Evolutionary conservation across 2,329 filamentous ascomycete genomes (phyloP), one percentile per base, ranked within the genome.

Genomic region (Talaromyces islandicus): DNA sequence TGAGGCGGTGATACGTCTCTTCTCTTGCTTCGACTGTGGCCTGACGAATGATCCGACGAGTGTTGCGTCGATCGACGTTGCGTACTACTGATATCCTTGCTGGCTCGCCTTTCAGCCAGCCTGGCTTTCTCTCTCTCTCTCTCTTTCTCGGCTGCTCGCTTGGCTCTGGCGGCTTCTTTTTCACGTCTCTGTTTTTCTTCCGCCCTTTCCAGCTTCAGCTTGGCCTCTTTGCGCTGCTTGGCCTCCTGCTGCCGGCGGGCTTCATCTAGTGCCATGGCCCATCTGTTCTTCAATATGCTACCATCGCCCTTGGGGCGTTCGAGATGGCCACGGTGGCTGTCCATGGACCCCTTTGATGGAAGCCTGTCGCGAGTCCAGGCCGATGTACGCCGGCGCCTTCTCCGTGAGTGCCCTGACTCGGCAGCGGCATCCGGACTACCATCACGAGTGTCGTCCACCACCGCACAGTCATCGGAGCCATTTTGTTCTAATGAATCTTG

Each of bases 281-380:
- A 75, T 27, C 70, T 70, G 50, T 70, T 70, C 14, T 68, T 69
- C 54, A 76, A 62, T 4, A 71, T 52, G n/a, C 66, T 63, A 35
- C 70, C 66, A 17, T 73, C 72, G 54, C 68, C 69, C 60, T 72
- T 76, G 58, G 68, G 66, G 19, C 72, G 71, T 56, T 69, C 65
- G 32, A 71, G 66, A 57, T 67, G 64, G 27, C 54, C 32, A 51
- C 54, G 56, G 41, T 29, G 35, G 17, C 27, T 32, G 21, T 29
- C 59, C 14, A 69, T 71, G 2, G 73, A 77, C 27, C 69, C 66
- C 56, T 71, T 77, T 4, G 74, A 75, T 43, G 68, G 67, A 9
- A 70, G 69, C 58, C 71, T 71, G 29, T 75, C 73, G 25, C 68
- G 67, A 1, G 73, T 70, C 27, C 65, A 60, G 12, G 64, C 67